Percentiles rank a stretch among this genome's conserved stretches.
Evolutionary conservation across 164 flowering plant genomes (phyloP).

Genomic region (Pachysandra terminalis): DNA sequence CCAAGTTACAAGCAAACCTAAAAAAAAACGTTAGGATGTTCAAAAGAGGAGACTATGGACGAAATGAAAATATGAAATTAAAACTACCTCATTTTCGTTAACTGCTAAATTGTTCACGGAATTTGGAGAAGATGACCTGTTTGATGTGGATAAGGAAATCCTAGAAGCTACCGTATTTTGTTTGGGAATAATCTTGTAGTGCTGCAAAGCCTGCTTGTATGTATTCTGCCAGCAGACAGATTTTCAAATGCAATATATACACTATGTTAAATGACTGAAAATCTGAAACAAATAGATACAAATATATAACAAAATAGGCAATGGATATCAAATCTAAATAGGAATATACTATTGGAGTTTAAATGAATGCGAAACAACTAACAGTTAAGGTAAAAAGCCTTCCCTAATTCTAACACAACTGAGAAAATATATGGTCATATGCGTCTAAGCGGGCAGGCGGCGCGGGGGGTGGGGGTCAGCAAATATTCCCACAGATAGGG

Average conservation of each 20-base stretch:
- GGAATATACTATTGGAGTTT: background rate
- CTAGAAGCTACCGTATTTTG: constrained; percentile 52
- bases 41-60: background rate
- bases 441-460: no score
- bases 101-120: constrained; percentile 55
- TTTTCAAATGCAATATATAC: constrained; percentile 1
- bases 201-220: constrained; percentile 91
- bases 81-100: constrained; percentile 86
- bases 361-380: background rate
- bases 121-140: constrained; percentile 86
- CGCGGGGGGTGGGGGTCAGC: no score
- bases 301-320: background rate
- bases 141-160: constrained; percentile 59
- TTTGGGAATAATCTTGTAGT: constrained; percentile 68
- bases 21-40: background rate
- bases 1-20: background rate
- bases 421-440: background rate
- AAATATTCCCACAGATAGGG: no score
- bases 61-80: constrained; percentile 3
- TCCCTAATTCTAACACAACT: background rate
- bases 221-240: constrained; percentile 42
- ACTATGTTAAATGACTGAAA: background rate
- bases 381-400: no score
- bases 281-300: background rate
- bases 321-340: background rate